Conservation (phyloP, 352 stramenopile genomes). For the Globisporangium perplexum region DNA sequence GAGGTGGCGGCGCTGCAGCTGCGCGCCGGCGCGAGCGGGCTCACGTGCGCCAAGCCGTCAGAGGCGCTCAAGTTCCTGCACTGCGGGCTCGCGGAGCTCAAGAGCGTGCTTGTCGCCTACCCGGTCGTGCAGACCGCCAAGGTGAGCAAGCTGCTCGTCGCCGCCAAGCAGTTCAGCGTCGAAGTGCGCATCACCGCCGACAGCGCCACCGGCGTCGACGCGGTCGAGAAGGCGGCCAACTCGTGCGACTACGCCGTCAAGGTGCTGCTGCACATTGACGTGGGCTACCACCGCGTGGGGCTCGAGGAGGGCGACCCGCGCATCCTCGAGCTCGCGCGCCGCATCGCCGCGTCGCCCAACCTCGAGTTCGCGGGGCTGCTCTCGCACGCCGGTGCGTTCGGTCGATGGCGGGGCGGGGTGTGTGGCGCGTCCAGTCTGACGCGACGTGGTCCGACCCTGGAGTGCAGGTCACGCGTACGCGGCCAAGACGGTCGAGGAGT, state of each 20-base stretch:
- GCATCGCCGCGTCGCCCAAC: slow-evolving; percentile 40
- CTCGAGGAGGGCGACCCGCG: slow-evolving; percentile 49
- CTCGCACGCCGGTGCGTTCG: slow-evolving; percentile 39
- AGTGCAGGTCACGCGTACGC: slow-evolving; percentile 47
- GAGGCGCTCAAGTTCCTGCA: slow-evolving; percentile 66
- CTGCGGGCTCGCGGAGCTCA: slow-evolving; percentile 30
- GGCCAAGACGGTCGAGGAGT: slow-evolving; percentile 45
- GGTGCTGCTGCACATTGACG: slow-evolving; percentile 69
- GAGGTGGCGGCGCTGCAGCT: slow-evolving; percentile 60
- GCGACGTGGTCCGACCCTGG: background rate
- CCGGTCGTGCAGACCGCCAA: slow-evolving; percentile 60
- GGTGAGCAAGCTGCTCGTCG: slow-evolving; percentile 42
- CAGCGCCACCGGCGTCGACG: slow-evolving; percentile 42
- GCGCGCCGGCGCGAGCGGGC: slow-evolving; percentile 36
- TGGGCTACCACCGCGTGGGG: slow-evolving; percentile 70
- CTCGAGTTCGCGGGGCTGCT: slow-evolving; percentile 57
- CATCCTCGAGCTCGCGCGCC: slow-evolving; percentile 41
- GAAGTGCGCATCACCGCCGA: slow-evolving; percentile 62
- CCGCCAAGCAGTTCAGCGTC: slow-evolving; percentile 34
- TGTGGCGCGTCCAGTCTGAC: background rate
- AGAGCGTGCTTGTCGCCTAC: slow-evolving; percentile 59
- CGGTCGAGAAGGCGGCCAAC: slow-evolving; percentile 42
- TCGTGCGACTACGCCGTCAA: slow-evolving; percentile 33
- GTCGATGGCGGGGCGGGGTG: background rate
- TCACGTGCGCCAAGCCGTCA: slow-evolving; percentile 66